These are phyloP conservation scores for Metarhizium album DNA, from an alignment of 2,329 filamentous ascomycete genomes.

Conservation along the genomic window DNA sequence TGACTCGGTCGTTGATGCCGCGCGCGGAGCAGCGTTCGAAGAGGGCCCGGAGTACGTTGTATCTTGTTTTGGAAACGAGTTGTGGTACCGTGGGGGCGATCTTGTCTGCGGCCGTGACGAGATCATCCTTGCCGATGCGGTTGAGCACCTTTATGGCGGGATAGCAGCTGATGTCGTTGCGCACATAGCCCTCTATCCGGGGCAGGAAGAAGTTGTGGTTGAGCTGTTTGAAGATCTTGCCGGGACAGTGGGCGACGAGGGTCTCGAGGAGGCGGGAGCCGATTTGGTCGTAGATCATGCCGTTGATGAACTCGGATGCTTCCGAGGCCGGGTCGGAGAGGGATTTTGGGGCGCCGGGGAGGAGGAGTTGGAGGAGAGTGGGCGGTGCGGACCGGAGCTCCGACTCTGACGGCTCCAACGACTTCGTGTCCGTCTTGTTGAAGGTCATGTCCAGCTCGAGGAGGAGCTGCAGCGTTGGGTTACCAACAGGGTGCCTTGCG, in stretches of 20 bases:
- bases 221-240: conserved; percentile 82
- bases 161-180: conserved; percentile 85
- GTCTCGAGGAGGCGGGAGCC: conserved; percentile 86
- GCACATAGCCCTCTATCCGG: conserved; percentile 67
- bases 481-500: conserved; percentile 81
- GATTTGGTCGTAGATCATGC: conserved; percentile 79
- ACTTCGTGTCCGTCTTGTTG: conserved; percentile 34
- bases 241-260: conserved; percentile 68
- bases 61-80: conserved; percentile 64
- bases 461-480: conserved; percentile 84
- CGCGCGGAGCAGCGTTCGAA: conserved; percentile 74
- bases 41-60: conserved; percentile 68
- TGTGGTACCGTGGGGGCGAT: conserved; percentile 63
- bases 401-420: conserved; percentile 24
- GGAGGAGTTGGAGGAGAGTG: conserved; percentile 59
- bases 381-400: not conserved
- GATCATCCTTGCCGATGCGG: conserved; percentile 75
- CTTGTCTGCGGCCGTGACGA: conserved; percentile 59
- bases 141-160: conserved; percentile 75
- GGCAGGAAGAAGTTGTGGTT: conserved; percentile 72
- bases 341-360: conserved; percentile 64
- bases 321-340: conserved; percentile 63
- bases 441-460: conserved; percentile 75
- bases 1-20: conserved; percentile 42
- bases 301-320: conserved; percentile 67